These are phyloP conservation scores for Fomitiporia mediterranea DNA, from an alignment of 1,284 basidiomycete genomes.

Conservation along the genomic window DNA sequence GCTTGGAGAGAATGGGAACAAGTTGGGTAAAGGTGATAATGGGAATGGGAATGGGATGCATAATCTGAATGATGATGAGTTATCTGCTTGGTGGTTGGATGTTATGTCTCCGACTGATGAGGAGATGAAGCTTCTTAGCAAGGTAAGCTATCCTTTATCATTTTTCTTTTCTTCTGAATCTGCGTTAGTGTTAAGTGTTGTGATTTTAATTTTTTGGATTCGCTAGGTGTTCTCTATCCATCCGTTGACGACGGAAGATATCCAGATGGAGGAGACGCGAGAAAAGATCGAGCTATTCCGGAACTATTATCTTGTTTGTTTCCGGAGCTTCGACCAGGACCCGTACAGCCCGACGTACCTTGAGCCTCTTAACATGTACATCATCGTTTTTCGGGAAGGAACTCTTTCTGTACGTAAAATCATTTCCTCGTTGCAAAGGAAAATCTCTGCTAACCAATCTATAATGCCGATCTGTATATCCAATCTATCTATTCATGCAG, in stretches of 20 bases:
- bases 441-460: background rate
- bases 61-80: slow-evolving; percentile 48
- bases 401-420: slow-evolving; percentile 72
- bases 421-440: background rate
- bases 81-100: slow-evolving; percentile 97
- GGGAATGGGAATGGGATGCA: background rate
- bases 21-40: slow-evolving; percentile 1
- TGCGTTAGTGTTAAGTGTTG: no score
- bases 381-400: slow-evolving; percentile 98
- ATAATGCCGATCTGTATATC: no score
- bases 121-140: slow-evolving; percentile 96
- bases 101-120: slow-evolving; percentile 93
- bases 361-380: slow-evolving; percentile 99
- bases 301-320: slow-evolving; percentile 99
- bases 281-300: slow-evolving; percentile 99
- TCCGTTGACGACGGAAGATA: slow-evolving; percentile 98
- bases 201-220: slow-evolving; percentile 13
- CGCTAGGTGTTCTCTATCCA: slow-evolving; percentile 91
- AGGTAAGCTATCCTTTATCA: slow-evolving; percentile 44
- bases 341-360: slow-evolving; percentile 96
- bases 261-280: slow-evolving; percentile 98
- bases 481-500: slow-evolving; percentile 44
- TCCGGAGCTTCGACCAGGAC: slow-evolving; percentile 99
- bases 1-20: slow-evolving; percentile 19
- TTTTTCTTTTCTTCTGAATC: no score